Base-by-base conservation (phyloP, 2,329 filamentous ascomycete species). In the Dendrostoma leiphaemia region DNA sequence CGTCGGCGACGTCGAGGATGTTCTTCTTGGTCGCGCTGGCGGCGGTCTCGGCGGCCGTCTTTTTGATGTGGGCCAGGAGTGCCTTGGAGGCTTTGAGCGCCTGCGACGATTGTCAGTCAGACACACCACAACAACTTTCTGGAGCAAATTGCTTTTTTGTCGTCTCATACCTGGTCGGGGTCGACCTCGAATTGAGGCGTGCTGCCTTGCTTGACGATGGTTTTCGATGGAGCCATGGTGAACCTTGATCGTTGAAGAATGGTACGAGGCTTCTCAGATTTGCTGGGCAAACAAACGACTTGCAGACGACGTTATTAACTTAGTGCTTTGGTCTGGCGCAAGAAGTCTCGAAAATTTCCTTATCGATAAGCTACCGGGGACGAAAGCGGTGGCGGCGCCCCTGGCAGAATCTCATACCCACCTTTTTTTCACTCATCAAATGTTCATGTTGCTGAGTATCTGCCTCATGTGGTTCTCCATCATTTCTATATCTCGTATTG, bases 61-160 rank as follows among this genome's bases (percentile, higher is more conserved):
- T 81, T 65, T 82, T 80, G 69, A 87, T 83, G 69, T 85, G 81
- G 43, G 76, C 74, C 54, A 87, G 70, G 19, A 87, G 78, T 28
- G 84, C 82, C 66, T 80, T 83, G 59, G 82, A 83, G 32, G 84
- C 84, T 66, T 84, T 85, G 56, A 85, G 68, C 29, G 78, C 80
- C 82, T 85, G 50, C 26, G 15, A 41, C 24, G 32, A 19, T 19
- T 23, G 37, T 57, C 15, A 57, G 54, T 38, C 23, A 29, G 15
- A 48, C 34, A 28, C 32, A 46, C 48, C 51, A 45, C 44, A 49
- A 26, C 32, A 23, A 19, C 31, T 24, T 32, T 35, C 19, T 37
- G 15, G 9, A 40, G n/a, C 2, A 21, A 24, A 43, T 19, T 3
- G 13, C 26, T 43, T 15, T 24, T 24, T n/a, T n/a, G n/a, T n/a